Conservation (phyloP, 108 stramenopile genomes). For the Schizochytrium sp. region DNA sequence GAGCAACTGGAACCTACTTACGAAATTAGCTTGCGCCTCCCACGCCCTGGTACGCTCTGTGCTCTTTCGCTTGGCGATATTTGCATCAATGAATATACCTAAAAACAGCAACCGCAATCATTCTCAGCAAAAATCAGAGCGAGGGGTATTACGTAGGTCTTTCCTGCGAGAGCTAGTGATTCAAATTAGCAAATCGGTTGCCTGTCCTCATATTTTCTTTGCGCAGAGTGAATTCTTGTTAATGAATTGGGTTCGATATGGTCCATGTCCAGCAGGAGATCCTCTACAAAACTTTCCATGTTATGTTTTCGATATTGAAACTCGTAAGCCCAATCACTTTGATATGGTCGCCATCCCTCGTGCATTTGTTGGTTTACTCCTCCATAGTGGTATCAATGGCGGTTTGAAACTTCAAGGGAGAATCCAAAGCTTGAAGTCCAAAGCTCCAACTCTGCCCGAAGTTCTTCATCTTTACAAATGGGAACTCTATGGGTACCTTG, state of each 20-base stretch:
- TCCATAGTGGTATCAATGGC: not conserved
- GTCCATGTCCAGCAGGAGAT: not conserved
- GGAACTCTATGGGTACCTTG: slow-evolving; percentile 11
- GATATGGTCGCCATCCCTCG: not conserved
- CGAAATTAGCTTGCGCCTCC: not conserved
- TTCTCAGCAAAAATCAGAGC: not conserved
- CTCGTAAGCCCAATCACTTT: not conserved
- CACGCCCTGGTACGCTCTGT: not conserved
- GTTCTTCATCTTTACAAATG: not conserved
- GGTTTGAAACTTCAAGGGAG: not conserved
- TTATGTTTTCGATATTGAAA: not conserved
- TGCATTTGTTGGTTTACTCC: not conserved
- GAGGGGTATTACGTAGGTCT: not conserved
- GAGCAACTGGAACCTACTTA: not conserved
- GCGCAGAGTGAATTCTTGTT: slow-evolving; percentile 17
- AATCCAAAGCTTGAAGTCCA: not conserved
- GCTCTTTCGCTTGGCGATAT: not conserved
- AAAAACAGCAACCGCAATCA: not conserved
- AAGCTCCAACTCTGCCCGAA: not conserved
- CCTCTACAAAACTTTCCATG: not conserved
- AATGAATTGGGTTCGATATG: slow-evolving; percentile 26
- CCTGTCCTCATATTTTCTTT: not conserved
- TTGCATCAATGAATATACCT: not conserved
- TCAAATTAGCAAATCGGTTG: not conserved
- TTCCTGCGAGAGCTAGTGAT: not conserved